Evolutionary conservation across 257 asterid genomes (phyloP), one percentile per base, ranked within the genome.

Genomic region (Euphrasia confusa): DNA sequence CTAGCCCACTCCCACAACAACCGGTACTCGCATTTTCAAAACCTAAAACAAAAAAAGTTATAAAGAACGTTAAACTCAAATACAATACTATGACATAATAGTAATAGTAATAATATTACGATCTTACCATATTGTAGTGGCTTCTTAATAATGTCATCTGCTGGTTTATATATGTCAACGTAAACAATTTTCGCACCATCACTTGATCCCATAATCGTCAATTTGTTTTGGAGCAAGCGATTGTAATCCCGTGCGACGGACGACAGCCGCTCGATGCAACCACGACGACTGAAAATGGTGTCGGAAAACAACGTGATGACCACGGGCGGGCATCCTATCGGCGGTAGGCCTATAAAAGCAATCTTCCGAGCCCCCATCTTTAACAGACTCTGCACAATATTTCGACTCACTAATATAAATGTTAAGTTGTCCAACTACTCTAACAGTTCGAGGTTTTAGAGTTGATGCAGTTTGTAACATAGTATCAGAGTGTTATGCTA

Each of bases 291-390:
- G 12, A 73, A 40, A 5, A 63, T 63, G 7, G 39, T n/a, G 17
- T 61, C 61, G 0, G 82, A 75, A 37, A 75, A 37, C 1, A 77
- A 27, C 1, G 89, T 83, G 63, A 88, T 85, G 54, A 81, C 79
- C 11, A 60, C 58, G 30, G 96, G 96, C 72, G 85, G 53, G 68
- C 96, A 88, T 28, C 95, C 95, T 18, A 83, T 49, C 13, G 96
- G 96, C 3, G 92, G 96, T 6, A 83, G 64, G 17, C 95, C 96
- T 53, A 61, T 84, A 0, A 83, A 0, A 0, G 52, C 85, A 2
- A 88, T 80, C 30, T n/a, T 68, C 49, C 70, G 54, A 9, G 90
- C 95, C 49, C 95, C 96, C 62, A 77, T 63, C 3, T 78, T 75
- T 53, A 77, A 0, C 33, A 88, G 72, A 26, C 71, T 79, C 95